phyloP scores from a whole-genome alignment of 495 filamentous ascomycete species.

The Copromyces sp. region DNA sequence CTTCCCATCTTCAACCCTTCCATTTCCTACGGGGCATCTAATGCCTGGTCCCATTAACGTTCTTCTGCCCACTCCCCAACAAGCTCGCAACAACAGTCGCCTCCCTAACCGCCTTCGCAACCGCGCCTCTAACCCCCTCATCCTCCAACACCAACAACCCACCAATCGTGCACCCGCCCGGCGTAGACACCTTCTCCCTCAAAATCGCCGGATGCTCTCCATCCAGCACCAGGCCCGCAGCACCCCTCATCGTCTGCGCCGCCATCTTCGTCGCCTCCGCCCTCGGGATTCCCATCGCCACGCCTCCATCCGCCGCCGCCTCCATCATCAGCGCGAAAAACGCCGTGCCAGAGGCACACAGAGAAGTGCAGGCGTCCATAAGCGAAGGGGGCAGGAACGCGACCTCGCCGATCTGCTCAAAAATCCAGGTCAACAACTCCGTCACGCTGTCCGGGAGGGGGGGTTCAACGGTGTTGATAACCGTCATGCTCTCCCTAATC shows the following conservation, averaged over 20 bases:
- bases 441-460: constrained; percentile 41
- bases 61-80: constrained; percentile 45
- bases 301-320: constrained; percentile 65
- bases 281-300: constrained; percentile 70
- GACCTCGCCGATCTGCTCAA: constrained; percentile 58
- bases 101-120: constrained; percentile 65
- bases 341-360: constrained; percentile 70
- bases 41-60: constrained; percentile 28
- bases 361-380: constrained; percentile 68
- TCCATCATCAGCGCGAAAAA: constrained; percentile 73
- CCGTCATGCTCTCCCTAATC: constrained; percentile 72
- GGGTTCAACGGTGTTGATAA: constrained; percentile 52
- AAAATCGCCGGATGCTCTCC: constrained; percentile 71
- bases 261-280: constrained; percentile 73
- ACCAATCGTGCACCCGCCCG: constrained; percentile 72
- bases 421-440: constrained; percentile 65
- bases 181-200: constrained; percentile 68
- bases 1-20: constrained; percentile 7
- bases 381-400: constrained; percentile 49
- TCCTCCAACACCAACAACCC: constrained; percentile 70
- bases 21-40: not conserved
- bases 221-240: constrained; percentile 55
- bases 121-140: constrained; percentile 55
- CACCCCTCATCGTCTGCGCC: constrained; percentile 67
- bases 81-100: constrained; percentile 67